Percentiles rank a stretch among this genome's conserved stretches.
Conservation (phyloP, 2,329 filamentous ascomycete species). For the Fusarium abutilonis region DNA sequence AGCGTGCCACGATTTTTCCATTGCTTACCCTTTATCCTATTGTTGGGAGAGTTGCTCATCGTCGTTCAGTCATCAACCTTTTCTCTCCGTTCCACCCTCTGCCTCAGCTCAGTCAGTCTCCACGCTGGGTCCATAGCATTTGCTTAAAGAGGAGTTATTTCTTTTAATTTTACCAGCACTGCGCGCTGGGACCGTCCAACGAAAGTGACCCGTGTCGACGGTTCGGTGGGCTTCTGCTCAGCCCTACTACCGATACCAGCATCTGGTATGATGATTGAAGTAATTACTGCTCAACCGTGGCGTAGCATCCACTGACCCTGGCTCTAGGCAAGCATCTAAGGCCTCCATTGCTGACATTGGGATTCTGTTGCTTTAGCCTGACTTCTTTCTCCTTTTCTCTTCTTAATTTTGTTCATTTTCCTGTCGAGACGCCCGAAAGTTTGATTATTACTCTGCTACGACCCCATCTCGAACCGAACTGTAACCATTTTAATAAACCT, state of each 20-base stretch:
- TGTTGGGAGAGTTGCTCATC: constrained; percentile 4
- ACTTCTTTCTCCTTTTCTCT: constrained; percentile 21
- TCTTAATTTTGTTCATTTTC: constrained; percentile 5
- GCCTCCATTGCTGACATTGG: constrained; percentile 45
- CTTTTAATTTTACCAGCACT: constrained; percentile 28
- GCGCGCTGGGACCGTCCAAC: constrained; percentile 15
- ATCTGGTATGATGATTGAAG: constrained; percentile 29
- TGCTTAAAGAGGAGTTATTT: constrained; percentile 31
- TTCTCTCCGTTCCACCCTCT: constrained; percentile 25
- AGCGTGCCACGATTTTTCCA: constrained; percentile 15
- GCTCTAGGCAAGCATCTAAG: constrained; percentile 34
- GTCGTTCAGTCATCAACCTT: not conserved
- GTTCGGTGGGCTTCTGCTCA: constrained; percentile 41
- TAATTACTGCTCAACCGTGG: constrained; percentile 40
- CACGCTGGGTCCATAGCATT: constrained; percentile 33
- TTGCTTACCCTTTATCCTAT: constrained; percentile 20
- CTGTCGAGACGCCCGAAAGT: constrained; percentile 4
- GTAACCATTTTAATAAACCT: constrained; percentile 15
- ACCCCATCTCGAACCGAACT: constrained; percentile 17
- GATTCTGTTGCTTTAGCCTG: constrained; percentile 25
- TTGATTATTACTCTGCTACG: constrained; percentile 3
- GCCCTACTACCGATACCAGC: constrained; percentile 40
- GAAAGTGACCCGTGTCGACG: constrained; percentile 23
- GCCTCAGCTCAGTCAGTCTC: constrained; percentile 16
- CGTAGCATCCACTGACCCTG: constrained; percentile 42